Conservation (phyloP, 345 rosid genomes). For the Schrenkiella parvula region DNA sequence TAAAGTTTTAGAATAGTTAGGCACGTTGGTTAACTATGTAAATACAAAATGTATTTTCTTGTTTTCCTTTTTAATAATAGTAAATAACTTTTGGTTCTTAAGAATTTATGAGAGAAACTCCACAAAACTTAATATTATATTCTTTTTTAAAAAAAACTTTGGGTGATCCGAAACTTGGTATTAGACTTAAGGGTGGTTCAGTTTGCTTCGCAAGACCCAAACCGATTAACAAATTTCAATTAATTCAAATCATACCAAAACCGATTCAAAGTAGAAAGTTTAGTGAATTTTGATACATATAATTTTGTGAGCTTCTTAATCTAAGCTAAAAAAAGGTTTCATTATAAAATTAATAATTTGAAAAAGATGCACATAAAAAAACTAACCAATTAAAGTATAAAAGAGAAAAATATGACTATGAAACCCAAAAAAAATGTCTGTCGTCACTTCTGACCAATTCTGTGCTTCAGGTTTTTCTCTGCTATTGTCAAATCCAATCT, state of each 20-base stretch:
- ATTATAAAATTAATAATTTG: background rate
- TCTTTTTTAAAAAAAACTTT: too few relatives aligned
- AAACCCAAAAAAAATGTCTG: background rate
- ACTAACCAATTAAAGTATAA: background rate
- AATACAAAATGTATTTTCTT: too few relatives aligned
- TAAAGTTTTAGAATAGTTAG: background rate
- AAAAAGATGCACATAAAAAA: background rate
- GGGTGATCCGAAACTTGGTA: background rate
- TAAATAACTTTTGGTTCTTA: background rate
- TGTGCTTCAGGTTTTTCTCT: slow-evolving; percentile 26
- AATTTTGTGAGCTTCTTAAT: background rate
- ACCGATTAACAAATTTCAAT: background rate
- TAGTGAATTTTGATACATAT: background rate
- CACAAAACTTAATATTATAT: too few relatives aligned
- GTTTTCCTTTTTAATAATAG: too few relatives aligned
- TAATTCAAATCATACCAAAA: background rate
- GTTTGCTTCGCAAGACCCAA: background rate
- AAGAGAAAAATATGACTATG: background rate
- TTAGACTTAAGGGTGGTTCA: background rate
- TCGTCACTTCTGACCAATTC: slow-evolving; percentile 6
- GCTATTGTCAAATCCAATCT: slow-evolving; percentile 23
- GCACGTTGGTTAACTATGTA: background rate
- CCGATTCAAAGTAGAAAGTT: background rate
- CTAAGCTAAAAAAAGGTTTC: background rate
- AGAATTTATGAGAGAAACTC: too few relatives aligned